Conservation (phyloP, 768 basidiomycete genomes). For the Tylopilus vinaceipallidus region DNA sequence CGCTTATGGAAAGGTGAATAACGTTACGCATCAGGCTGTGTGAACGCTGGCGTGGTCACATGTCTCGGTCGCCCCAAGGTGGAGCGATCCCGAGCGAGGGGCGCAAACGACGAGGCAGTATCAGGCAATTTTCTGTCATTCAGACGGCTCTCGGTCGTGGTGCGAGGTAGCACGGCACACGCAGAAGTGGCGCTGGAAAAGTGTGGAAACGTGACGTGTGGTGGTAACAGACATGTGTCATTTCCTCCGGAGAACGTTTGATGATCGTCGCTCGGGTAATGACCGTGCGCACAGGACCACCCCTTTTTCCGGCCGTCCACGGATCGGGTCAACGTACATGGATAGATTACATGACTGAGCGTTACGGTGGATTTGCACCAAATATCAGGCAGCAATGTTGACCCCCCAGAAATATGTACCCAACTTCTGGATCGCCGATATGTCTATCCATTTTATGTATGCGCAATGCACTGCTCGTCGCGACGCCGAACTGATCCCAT, state of each 20-base stretch:
- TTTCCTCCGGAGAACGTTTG: neutral
- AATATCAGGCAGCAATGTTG: neutral
- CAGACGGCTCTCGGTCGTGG: neutral
- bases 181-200: slow-evolving; percentile 5
- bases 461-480: neutral
- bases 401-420: slow-evolving; percentile 7
- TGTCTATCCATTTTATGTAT: neutral
- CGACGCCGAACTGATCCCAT: slow-evolving; percentile 3
- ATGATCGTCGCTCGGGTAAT: slow-evolving; percentile 27
- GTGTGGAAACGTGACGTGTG: neutral
- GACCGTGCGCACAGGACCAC: slow-evolving; percentile 10
- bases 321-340: slow-evolving; percentile 21
- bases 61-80: neutral
- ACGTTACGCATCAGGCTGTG: slow-evolving; percentile 2
- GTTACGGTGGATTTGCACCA: slow-evolving; percentile 9
- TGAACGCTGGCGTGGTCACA: neutral
- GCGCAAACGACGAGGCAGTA: neutral
- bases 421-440: neutral
- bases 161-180: too few species aligned
- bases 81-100: slow-evolving; percentile 12
- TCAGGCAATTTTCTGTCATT: too few species aligned
- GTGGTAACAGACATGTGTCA: slow-evolving; percentile 1
- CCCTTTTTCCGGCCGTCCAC: slow-evolving; percentile 25
- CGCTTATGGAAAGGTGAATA: slow-evolving; percentile 11
- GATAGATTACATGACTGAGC: neutral